A percentile compares a stretch with the other conserved stretches of the same genome.
These are phyloP conservation scores for sorghum (Sorghum bicolor) DNA, from an alignment of 176 grass and related monocot species.

Conservation along the genomic window DNA sequence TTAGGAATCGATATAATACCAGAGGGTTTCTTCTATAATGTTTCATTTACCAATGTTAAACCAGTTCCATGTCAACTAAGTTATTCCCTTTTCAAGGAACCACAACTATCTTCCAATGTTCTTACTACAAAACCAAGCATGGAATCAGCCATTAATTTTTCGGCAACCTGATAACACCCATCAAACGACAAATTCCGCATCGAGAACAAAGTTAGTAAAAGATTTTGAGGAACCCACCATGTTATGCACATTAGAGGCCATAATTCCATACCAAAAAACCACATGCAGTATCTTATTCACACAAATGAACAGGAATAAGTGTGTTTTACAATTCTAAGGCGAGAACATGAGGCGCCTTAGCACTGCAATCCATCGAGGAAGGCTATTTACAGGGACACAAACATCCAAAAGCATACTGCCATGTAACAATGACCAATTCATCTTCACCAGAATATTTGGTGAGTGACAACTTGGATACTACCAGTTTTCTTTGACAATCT, in stretches of 20 bases:
- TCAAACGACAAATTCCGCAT: not conserved
- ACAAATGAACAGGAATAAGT: constrained; percentile 24
- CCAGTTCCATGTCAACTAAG: constrained; percentile 5
- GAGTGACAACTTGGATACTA: constrained; percentile 26
- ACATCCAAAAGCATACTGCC: not conserved
- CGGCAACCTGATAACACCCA: not conserved
- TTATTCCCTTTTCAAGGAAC: not conserved
- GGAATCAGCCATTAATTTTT: not conserved
- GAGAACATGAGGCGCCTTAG: not conserved
- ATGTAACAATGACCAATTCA: constrained; percentile 6
- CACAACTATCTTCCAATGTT: not conserved
- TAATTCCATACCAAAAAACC: constrained; percentile 18
- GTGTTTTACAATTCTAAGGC: constrained; percentile 31
- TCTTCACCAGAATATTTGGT: not conserved
- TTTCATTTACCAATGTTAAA: not conserved
- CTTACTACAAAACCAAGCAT: not conserved
- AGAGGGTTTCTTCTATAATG: not conserved
- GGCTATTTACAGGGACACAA: constrained; percentile 39
- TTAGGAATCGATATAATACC: not conserved
- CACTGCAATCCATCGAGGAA: constrained; percentile 19
- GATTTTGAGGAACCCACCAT: not conserved
- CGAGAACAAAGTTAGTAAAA: not conserved
- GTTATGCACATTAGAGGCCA: constrained; percentile 11
- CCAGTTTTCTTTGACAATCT: constrained; percentile 79
- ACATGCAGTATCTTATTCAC: constrained; percentile 41